Conservation (phyloP, 257 asterid genomes). For the Scutellaria galericulata region DNA sequence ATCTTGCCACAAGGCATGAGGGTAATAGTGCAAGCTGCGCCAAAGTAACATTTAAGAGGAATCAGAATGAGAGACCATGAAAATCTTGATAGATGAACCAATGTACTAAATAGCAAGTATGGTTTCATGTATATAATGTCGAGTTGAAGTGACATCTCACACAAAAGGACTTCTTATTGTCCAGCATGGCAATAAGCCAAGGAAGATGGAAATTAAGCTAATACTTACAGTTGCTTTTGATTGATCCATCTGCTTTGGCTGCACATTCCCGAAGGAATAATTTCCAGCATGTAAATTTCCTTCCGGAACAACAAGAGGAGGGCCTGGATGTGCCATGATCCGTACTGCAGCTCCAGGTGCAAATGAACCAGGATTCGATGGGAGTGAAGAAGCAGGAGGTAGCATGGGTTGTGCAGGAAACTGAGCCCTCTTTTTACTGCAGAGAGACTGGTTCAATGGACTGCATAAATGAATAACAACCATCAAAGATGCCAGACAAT, state of each 20-base stretch:
- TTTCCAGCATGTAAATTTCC: conserved; percentile 42
- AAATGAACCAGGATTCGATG: conserved; percentile 39
- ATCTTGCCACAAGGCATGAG: conserved; percentile 9
- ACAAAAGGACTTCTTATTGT: conserved; percentile 14
- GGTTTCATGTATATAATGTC: conserved; percentile 13
- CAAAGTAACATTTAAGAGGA: conserved; percentile 10
- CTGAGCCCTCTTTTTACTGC: conserved; percentile 33
- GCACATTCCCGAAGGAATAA: conserved; percentile 47
- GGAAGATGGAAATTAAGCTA: conserved; percentile 13
- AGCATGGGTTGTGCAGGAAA: conserved; percentile 38
- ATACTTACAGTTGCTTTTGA: conserved; percentile 46
- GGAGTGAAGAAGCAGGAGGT: conserved; percentile 45
- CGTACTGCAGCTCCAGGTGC: conserved; percentile 46
- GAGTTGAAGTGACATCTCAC: conserved; percentile 22
- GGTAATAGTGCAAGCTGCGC: conserved; percentile 9
- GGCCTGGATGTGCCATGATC: conserved; percentile 45
- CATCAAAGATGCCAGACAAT: conserved; percentile 15
- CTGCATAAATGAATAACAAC: conserved; percentile 33
- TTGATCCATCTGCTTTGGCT: conserved; percentile 47
- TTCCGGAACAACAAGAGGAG: conserved; percentile 40
- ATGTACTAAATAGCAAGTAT: conserved; percentile 12
- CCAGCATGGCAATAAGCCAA: conserved; percentile 29
- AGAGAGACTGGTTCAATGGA: conserved; percentile 38
- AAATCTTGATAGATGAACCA: conserved; percentile 22
- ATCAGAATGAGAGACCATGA: conserved; percentile 10